A percentile compares a stretch with the other conserved stretches of the same genome.
These are phyloP conservation scores for Hypoxylon sp. DNA, from an alignment of 2,329 filamentous ascomycete species.

Conservation along the genomic window DNA sequence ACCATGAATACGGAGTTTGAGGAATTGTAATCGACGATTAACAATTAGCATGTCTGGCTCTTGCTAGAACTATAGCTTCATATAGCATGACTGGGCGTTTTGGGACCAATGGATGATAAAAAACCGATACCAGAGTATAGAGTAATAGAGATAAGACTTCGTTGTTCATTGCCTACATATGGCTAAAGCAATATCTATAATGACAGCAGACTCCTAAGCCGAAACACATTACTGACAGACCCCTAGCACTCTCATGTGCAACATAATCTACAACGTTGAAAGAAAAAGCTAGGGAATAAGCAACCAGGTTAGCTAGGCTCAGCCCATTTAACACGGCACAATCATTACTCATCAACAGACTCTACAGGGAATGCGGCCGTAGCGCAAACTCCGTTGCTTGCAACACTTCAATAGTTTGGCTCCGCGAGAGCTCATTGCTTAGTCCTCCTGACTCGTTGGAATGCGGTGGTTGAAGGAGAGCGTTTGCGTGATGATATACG, in stretches of 20 bases:
- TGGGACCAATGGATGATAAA: not conserved
- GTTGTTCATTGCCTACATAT: not conserved
- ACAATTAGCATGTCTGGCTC: not conserved
- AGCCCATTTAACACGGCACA: conserved; percentile 6
- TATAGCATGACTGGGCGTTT: conserved; percentile 15
- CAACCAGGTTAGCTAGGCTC: not conserved
- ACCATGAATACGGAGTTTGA: not conserved
- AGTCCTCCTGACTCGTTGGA: not conserved
- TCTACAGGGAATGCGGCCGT: not conserved
- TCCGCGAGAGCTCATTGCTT: not conserved
- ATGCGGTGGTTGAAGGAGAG: not conserved
- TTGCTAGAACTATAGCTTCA: not conserved
- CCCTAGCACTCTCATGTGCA: not conserved
- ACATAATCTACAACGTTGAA: conserved; percentile 8
- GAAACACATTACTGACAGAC: not conserved
- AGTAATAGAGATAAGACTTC: conserved; percentile 4
- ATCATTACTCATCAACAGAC: conserved; percentile 12
- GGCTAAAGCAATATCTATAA: conserved; percentile 11
- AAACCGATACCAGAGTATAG: conserved; percentile 19
- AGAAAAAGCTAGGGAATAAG: conserved; percentile 6
- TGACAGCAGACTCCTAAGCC: conserved; percentile 1
- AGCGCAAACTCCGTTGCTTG: not conserved
- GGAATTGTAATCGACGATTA: not conserved
- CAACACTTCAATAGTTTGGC: not conserved
- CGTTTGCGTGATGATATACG: not conserved